Conservation (phyloP, 2,329 filamentous ascomycete genomes). For the Phialemoniopsis sp. region DNA sequence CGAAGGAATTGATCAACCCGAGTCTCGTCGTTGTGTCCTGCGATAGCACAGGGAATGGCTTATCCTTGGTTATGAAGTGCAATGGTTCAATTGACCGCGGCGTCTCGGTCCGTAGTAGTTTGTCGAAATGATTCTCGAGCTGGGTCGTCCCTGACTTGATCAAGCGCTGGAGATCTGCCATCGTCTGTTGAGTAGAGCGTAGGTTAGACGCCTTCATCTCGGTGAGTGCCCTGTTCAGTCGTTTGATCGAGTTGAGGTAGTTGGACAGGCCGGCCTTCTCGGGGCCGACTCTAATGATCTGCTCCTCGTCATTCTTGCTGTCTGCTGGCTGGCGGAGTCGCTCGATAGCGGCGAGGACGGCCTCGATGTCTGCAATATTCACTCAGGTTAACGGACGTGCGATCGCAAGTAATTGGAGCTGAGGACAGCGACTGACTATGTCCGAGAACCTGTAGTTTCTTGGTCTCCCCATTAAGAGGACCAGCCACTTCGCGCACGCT, state of each 20-base stretch:
- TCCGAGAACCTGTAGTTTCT: conserved; percentile 81
- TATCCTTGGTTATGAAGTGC: conserved; percentile 87
- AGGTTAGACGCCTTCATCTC: conserved; percentile 90
- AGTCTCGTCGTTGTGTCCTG: conserved; percentile 73
- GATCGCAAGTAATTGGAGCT: neutral
- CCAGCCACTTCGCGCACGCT: conserved; percentile 89
- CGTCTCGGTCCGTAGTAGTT: conserved; percentile 70
- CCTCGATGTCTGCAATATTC: conserved; percentile 66
- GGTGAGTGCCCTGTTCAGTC: conserved; percentile 76
- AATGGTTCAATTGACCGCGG: conserved; percentile 80
- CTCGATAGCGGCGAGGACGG: conserved; percentile 81
- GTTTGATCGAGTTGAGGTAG: conserved; percentile 86
- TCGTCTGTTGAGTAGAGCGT: conserved; percentile 85
- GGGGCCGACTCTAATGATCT: conserved; percentile 84
- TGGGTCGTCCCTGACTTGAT: conserved; percentile 77
- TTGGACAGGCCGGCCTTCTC: conserved; percentile 76
- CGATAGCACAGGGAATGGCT: conserved; percentile 75
- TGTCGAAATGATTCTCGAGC: conserved; percentile 79
- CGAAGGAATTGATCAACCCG: conserved; percentile 72
- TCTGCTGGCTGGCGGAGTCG: conserved; percentile 86
- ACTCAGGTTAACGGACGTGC: neutral
- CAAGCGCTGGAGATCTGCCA: conserved; percentile 72
- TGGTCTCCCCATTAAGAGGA: conserved; percentile 89
- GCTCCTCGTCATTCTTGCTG: conserved; percentile 86
- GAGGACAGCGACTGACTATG: conserved; percentile 50